A percentile compares a stretch with the other conserved stretches of the same genome.
Conservation (phyloP, 139 green algal species). For the Chlorella sp. region DNA sequence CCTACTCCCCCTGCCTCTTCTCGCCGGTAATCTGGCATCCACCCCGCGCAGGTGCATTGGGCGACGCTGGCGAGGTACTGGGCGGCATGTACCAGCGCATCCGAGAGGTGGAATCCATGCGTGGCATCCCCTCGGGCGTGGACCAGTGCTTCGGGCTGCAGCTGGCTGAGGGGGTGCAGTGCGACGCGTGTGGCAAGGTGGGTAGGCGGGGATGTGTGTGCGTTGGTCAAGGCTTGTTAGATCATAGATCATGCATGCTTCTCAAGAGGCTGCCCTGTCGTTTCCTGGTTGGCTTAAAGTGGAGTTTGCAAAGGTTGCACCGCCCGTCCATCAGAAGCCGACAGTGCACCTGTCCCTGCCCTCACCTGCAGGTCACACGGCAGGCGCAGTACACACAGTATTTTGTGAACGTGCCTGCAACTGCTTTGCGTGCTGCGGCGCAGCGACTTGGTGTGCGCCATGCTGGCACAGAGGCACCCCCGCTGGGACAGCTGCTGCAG, state of each 20-base stretch:
- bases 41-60: neutral
- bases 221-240: neutral
- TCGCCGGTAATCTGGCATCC: no score
- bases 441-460: neutral
- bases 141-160: constrained; percentile 18
- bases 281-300: no score
- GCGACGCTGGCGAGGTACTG: constrained; percentile 2
- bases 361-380: neutral
- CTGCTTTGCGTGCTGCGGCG: neutral
- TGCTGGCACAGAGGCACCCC: neutral
- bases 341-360: neutral
- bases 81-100: constrained; percentile 1
- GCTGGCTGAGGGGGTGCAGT: neutral
- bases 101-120: constrained; percentile 7
- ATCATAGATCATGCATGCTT: neutral
- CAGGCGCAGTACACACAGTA: neutral
- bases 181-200: neutral
- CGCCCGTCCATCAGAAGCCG: no score
- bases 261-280: neutral
- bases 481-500: neutral
- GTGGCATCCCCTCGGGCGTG: neutral
- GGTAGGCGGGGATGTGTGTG: neutral
- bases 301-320: no score
- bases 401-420: neutral
- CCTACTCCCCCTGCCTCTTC: neutral